Conservation (phyloP, 139 green algal genomes). For the Axilococcus clingmanii region DNA sequence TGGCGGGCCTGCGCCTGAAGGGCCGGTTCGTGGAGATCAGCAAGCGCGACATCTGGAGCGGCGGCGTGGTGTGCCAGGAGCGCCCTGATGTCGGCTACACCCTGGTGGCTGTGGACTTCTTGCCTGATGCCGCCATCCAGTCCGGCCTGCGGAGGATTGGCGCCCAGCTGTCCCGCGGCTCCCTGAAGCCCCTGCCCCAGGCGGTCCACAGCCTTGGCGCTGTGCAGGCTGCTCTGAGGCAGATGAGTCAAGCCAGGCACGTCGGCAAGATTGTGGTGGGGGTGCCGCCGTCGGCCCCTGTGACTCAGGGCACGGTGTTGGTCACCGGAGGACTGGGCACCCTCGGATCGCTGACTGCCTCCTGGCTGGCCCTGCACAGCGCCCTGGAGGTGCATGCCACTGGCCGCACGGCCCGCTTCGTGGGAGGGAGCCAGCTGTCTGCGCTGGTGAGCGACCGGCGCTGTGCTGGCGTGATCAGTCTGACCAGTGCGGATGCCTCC, state of each 20-base stretch:
- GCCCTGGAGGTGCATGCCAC: slow-evolving; percentile 26
- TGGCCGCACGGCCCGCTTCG: slow-evolving; percentile 40
- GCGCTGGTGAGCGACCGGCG: not conserved
- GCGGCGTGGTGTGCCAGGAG: slow-evolving; percentile 36
- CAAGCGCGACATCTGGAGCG: slow-evolving; percentile 76
- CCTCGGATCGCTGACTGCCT: slow-evolving; percentile 33
- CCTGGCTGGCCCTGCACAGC: slow-evolving; percentile 29
- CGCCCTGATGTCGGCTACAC: slow-evolving; percentile 57
- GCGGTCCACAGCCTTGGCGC: slow-evolving; percentile 21
- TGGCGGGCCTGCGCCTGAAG: slow-evolving; percentile 41
- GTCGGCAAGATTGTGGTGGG: slow-evolving; percentile 72
- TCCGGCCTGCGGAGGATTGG: slow-evolving; percentile 12
- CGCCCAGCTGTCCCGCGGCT: slow-evolving; percentile 25
- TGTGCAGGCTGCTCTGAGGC: slow-evolving; percentile 49
- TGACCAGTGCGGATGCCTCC: slow-evolving; percentile 23
- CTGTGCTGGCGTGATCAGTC: slow-evolving; percentile 1
- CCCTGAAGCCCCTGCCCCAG: slow-evolving; percentile 28
- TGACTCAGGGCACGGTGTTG: slow-evolving; percentile 17
- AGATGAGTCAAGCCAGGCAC: slow-evolving; percentile 62
- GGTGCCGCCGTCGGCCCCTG: not conserved
- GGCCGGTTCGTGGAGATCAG: slow-evolving; percentile 66
- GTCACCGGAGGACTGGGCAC: slow-evolving; percentile 60
- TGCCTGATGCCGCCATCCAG: slow-evolving; percentile 40
- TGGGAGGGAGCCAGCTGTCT: slow-evolving; percentile 1
- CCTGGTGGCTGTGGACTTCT: slow-evolving; percentile 74